A percentile compares a stretch with the other conserved stretches of the same genome.
Evolutionary conservation across 805 yeast genomes (phyloP).

Genomic region (Wickerhamomyces kurtzmanii): DNA sequence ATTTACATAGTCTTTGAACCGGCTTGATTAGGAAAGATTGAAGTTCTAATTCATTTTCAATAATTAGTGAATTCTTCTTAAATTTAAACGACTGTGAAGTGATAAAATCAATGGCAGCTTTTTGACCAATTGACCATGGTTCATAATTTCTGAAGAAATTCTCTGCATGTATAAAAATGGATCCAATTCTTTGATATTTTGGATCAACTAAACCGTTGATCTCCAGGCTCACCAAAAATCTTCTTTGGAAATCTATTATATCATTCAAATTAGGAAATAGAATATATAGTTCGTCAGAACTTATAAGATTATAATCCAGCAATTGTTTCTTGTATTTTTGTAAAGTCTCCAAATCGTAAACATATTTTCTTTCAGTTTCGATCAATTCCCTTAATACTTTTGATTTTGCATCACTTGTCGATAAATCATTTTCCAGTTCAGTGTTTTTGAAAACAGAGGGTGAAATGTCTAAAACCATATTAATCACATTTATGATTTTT

Average conservation of each 20-base stretch:
- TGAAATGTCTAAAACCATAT: constrained; percentile 47
- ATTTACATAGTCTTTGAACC: constrained; percentile 91
- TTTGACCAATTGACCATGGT: constrained; percentile 90
- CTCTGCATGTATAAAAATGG: constrained; percentile 78
- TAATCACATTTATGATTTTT: constrained; percentile 66
- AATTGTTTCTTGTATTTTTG: constrained; percentile 61
- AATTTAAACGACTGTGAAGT: constrained; percentile 47
- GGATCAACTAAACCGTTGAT: constrained; percentile 72
- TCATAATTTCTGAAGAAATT: constrained; percentile 83
- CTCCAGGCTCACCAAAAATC: constrained; percentile 82
- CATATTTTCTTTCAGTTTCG: constrained; percentile 87
- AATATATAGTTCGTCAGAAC: constrained; percentile 71
- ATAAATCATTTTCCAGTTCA: constrained; percentile 17
- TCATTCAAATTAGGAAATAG: constrained; percentile 79
- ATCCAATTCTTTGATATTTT: constrained; percentile 77
- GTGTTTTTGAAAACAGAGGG: constrained; percentile 28
- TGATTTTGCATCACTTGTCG: constrained; percentile 45
- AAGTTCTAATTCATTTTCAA: constrained; percentile 81
- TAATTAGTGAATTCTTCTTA: constrained; percentile 41
- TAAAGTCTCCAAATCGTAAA: constrained; percentile 78
- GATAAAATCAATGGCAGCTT: constrained; percentile 77
- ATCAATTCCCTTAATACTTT: constrained; percentile 79
- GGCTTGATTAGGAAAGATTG: constrained; percentile 90
- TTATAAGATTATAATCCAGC: constrained; percentile 51
- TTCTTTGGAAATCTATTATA: constrained; percentile 84